Conservation (phyloP, 2,329 filamentous ascomycete genomes). For the Coniochaeta ligniaria region DNA sequence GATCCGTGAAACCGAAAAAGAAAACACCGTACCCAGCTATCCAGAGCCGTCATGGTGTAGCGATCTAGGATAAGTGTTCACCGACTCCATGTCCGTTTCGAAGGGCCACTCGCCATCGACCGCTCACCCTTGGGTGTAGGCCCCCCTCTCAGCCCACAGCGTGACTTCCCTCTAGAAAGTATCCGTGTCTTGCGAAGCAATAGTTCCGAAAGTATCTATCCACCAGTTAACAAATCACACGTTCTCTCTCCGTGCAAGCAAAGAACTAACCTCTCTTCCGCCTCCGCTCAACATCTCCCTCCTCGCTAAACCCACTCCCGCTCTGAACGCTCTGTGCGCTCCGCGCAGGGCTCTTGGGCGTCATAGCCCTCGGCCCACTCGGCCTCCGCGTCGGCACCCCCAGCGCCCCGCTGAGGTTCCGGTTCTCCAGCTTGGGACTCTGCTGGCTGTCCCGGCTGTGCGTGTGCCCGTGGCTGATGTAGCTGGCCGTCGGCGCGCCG, state of each 20-base stretch:
- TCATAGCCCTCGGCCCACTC: conserved; percentile 55
- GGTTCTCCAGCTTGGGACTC: conserved; percentile 50
- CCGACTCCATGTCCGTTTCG: too few species aligned
- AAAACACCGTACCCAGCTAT: not conserved
- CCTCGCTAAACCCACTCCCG: conserved; percentile 38
- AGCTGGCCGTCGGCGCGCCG: conserved; percentile 34
- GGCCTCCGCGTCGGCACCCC: conserved; percentile 45
- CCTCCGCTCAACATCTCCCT: conserved; percentile 37
- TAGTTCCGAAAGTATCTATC: conserved; percentile 45
- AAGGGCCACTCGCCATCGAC: too few species aligned
- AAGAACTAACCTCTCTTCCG: conserved; percentile 45
- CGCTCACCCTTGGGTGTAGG: not conserved
- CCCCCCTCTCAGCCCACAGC: not conserved
- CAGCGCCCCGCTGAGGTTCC: conserved; percentile 46
- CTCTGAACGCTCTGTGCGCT: conserved; percentile 56
- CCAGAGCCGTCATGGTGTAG: not conserved
- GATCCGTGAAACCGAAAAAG: too few species aligned
- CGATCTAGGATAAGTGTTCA: too few species aligned
- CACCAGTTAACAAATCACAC: not conserved
- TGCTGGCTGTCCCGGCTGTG: conserved; percentile 15
- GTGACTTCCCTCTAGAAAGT: conserved; percentile 34
- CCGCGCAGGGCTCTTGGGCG: conserved; percentile 40
- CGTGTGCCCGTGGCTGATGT: conserved; percentile 22
- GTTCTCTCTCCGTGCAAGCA: not conserved
- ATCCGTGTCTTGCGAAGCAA: conserved; percentile 45